These are phyloP conservation scores for Dentipellis sp. DNA, from an alignment of 768 basidiomycete genomes.

Conservation along the genomic window DNA sequence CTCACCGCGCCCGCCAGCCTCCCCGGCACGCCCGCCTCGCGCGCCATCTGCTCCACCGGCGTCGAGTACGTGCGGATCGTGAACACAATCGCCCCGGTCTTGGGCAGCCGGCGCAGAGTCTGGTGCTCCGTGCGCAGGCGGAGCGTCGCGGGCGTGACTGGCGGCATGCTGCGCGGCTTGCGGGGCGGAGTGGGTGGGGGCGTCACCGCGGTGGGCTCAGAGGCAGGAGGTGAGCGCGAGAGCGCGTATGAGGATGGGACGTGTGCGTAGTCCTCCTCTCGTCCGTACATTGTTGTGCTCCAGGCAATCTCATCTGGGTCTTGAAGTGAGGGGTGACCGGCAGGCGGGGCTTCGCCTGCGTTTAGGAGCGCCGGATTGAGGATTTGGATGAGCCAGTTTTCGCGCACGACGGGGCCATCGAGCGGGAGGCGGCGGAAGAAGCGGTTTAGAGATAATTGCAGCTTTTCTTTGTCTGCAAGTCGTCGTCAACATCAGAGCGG, in stretches of 20 bases:
- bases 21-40: conserved; percentile 47
- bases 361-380: conserved; percentile 21
- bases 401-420: conserved; percentile 62
- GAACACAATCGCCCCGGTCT: conserved; percentile 53
- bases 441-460: conserved; percentile 55
- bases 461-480: conserved; percentile 44
- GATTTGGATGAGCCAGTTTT: conserved; percentile 51
- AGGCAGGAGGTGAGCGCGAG: not conserved
- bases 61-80: conserved; percentile 55
- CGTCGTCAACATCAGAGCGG: not conserved
- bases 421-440: conserved; percentile 61
- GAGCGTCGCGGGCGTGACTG: conserved; percentile 28
- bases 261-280: conserved; percentile 34
- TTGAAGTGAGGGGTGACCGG: conserved; percentile 20
- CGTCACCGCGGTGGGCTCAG: not conserved
- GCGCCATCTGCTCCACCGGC: conserved; percentile 37
- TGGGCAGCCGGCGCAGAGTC: conserved; percentile 48
- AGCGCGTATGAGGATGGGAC: conserved; percentile 14
- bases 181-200: not conserved
- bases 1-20: conserved; percentile 49
- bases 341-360: not conserved
- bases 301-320: conserved; percentile 65
- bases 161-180: not conserved
- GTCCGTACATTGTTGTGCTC: conserved; percentile 44
- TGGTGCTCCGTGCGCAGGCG: conserved; percentile 53